Base-by-base conservation (phyloP, 2,329 filamentous ascomycete genomes). In the Fusarium chaquense region DNA sequence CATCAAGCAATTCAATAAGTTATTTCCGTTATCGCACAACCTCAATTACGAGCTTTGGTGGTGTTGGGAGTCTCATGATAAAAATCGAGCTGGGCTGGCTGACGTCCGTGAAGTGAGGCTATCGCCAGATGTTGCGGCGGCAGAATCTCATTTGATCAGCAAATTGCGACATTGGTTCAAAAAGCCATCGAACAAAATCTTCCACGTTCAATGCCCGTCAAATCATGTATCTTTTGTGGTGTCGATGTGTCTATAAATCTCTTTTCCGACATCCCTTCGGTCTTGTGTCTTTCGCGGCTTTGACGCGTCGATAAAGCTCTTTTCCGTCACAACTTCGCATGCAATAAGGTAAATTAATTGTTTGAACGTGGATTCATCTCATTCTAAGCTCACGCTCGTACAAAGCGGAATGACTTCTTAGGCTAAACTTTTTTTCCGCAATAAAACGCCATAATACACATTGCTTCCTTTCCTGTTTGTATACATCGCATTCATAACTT, bases 371-470 rank as follows among this genome's bases (percentile, higher is more conserved):
- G 22, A 51, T 30, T 51, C 24, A 40, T 51, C 49, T 51, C 18
- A 51, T 51, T 51, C 13, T 51, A 22, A 51, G 33, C 33, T 51
- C 33, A 51, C 49, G 28, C 18, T 40, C 24, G 13, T 18, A 40
- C 13, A 30, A 6, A 30, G 49, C 49, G 49, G 49, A 28, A 51
- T 20, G 40, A 28, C 5, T 40, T 51, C 33, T 40, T 30, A 13
- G 33, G 35, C 49, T 51, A 40, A 28, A 51, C 33, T 40, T 40
- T 51, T 28, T 24, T 40, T 43, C 52, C 62, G 45, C 45, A 46
- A 20, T 41, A 65, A 65, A 69, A 69, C 67, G 67, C 67, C 55
- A 63, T 52, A 61, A 51, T 62, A 52, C 45, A 53, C 47, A 43
- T 52, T 51, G 24, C 28, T 36, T 45, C 13, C 47, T 40, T 47